Conservation (phyloP, 352 stramenopile species). For the Pythium aphanidermatum region DNA sequence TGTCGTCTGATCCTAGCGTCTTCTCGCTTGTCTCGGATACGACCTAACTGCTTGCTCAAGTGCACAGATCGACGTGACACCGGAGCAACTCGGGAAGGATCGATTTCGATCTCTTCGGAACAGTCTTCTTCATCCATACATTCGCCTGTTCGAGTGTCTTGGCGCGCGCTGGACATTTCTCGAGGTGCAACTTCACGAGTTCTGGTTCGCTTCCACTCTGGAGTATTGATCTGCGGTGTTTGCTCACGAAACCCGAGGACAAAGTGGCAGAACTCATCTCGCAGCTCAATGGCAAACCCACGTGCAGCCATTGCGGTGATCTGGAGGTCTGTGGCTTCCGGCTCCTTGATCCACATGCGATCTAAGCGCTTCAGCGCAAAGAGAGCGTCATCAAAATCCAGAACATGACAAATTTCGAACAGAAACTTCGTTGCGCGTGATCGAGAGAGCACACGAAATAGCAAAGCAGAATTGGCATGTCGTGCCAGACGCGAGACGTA, state of each 20-base stretch:
- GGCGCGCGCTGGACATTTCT: no score
- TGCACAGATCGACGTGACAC: background rate
- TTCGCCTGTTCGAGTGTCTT: no score
- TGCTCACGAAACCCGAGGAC: slow-evolving; percentile 44
- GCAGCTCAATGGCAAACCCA: slow-evolving; percentile 15
- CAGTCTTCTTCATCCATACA: background rate
- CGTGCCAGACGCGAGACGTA: slow-evolving; percentile 33
- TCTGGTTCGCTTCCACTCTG: no score
- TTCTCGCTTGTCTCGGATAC: slow-evolving; percentile 10
- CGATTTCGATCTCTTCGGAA: background rate
- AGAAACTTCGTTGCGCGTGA: slow-evolving; percentile 46
- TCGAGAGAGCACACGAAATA: slow-evolving; percentile 51
- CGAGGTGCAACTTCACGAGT: no score
- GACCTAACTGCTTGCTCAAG: slow-evolving; percentile 10
- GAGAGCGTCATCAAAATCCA: slow-evolving; percentile 57
- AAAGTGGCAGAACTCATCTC: slow-evolving; percentile 62
- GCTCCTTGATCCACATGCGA: slow-evolving; percentile 33
- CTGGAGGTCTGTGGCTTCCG: slow-evolving; percentile 19
- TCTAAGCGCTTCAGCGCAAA: slow-evolving; percentile 60
- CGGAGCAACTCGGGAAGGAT: background rate
- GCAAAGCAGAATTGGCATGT: slow-evolving; percentile 19
- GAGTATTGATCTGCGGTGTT: background rate
- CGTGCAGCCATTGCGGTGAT: slow-evolving; percentile 9
- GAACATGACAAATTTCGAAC: slow-evolving; percentile 57
- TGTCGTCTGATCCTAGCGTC: slow-evolving; percentile 2